These are phyloP conservation scores for Aphanomyces euteiches DNA, from an alignment of 352 stramenopile species.

Conservation along the genomic window DNA sequence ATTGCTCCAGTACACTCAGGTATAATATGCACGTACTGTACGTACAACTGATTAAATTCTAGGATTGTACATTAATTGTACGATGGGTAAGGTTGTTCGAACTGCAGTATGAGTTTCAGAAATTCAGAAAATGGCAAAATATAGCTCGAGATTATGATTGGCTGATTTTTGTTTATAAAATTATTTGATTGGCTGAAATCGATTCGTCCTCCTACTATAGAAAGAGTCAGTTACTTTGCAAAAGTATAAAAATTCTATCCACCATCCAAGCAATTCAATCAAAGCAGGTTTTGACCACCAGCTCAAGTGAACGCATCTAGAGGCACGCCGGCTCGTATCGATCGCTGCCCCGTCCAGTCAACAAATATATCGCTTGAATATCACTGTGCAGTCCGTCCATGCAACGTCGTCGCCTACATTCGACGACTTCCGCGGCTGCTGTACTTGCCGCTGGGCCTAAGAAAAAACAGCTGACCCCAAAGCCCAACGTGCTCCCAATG, in stretches of 20 bases:
- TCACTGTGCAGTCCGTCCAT: constrained; percentile 3
- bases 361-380: not conserved
- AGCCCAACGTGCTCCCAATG: constrained; percentile 1
- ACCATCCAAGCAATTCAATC: constrained; percentile 6
- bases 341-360: not conserved
- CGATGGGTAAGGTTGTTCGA: too few relatives aligned
- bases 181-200: constrained; percentile 16
- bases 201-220: constrained; percentile 2
- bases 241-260: constrained; percentile 25
- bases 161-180: constrained; percentile 4
- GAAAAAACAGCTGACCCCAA: constrained; percentile 27
- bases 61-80: too few relatives aligned
- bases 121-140: constrained; percentile 12
- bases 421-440: constrained; percentile 15
- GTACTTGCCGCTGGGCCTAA: not conserved
- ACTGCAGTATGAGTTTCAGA: not conserved
- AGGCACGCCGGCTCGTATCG: constrained; percentile 9
- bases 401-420: constrained; percentile 28
- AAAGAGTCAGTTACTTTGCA: constrained; percentile 12
- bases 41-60: too few relatives aligned
- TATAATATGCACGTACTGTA: too few relatives aligned
- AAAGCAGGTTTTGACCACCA: constrained; percentile 24
- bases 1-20: too few relatives aligned
- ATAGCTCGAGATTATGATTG: not conserved
- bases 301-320: not conserved